Percentiles rank a stretch among this genome's conserved stretches.
Evolutionary conservation across 176 grass and related monocot genomes (phyloP).

Genomic region (Oryza brachyantha): DNA sequence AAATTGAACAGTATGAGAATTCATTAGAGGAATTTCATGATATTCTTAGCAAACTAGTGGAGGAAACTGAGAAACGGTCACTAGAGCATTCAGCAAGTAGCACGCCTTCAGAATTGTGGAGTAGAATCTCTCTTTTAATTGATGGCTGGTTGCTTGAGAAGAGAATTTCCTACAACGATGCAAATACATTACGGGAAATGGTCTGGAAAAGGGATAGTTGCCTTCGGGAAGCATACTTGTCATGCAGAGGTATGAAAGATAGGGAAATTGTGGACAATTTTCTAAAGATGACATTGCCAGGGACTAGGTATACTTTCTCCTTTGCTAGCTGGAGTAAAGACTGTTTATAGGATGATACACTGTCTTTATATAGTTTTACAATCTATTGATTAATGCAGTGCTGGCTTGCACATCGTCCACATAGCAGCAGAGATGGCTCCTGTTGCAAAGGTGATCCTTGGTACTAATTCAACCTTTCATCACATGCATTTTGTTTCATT

Average conservation of each 20-base stretch:
- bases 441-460: slow-evolving; percentile 74
- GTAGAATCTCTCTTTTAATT: slow-evolving; percentile 69
- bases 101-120: slow-evolving; percentile 76
- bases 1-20: slow-evolving; percentile 78
- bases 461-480: slow-evolving; percentile 28
- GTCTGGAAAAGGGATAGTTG: slow-evolving; percentile 66
- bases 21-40: slow-evolving; percentile 81
- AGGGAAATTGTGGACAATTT: slow-evolving; percentile 74
- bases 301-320: slow-evolving; percentile 51
- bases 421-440: slow-evolving; percentile 99
- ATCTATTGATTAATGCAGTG: slow-evolving; percentile 56
- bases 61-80: slow-evolving; percentile 60
- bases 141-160: slow-evolving; percentile 96
- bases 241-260: slow-evolving; percentile 63
- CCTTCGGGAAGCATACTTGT: slow-evolving; percentile 74
- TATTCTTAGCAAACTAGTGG: slow-evolving; percentile 66
- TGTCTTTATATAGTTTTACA: not conserved
- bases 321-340: slow-evolving; percentile 9
- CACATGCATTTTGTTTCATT: slow-evolving; percentile 20
- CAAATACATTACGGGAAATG: slow-evolving; percentile 67
- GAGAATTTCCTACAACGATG: slow-evolving; percentile 67
- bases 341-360: slow-evolving; percentile 8
- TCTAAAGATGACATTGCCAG: slow-evolving; percentile 58
- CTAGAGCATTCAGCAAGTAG: slow-evolving; percentile 45
- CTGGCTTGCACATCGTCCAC: slow-evolving; percentile 80